Base-by-base conservation (phyloP, 78 protist genomes). In the Tieghemostelium lacteum region DNA sequence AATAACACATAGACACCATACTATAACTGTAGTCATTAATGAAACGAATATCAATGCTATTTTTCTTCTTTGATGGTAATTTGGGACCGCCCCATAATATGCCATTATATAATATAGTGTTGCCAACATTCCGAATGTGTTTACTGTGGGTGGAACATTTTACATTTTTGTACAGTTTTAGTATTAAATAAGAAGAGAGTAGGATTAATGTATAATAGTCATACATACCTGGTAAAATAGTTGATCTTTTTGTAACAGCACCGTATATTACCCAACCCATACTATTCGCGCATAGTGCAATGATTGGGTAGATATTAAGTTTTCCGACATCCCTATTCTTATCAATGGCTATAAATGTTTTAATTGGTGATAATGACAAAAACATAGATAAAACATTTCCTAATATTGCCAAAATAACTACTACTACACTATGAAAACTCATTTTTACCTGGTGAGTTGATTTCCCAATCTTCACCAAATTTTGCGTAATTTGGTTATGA, bases 181-280 rank as follows among this genome's bases (percentile, higher is more conserved):
- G n/a, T n/a, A n/a, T n/a, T n/a, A n/a, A n/a, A n/a, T n/a, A n/a
- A n/a, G n/a, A n/a, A n/a, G n/a, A n/a, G n/a, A n/a, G n/a, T n/a
- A n/a, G n/a, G n/a, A n/a, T n/a, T n/a, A n/a, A n/a, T n/a, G n/a
- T n/a, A n/a, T n/a, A n/a, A n/a, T n/a, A n/a, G n/a, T n/a, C n/a
- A n/a, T n/a, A n/a, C n/a, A n/a, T n/a, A n/a, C n/a, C 89, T 29
- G 89, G 89, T 28, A 80, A 22, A 57, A 80, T 58, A 19, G 78
- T 57, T 33, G 54, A 50, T 26, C 2, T 2, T 1, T 22, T 54
- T 4, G 42, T 69, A 2, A 66, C 19, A 1, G 50, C 20, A 7
- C 89, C 89, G 69, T 80, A 80, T 0, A 52, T 19, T 0, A 80
- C 77, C 89, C 89, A 80, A 19, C 49, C 14, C 2, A 69, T 33